phyloP scores from a whole-genome alignment of 177 flowering plant genomes.

The Vitis hybrid region DNA sequence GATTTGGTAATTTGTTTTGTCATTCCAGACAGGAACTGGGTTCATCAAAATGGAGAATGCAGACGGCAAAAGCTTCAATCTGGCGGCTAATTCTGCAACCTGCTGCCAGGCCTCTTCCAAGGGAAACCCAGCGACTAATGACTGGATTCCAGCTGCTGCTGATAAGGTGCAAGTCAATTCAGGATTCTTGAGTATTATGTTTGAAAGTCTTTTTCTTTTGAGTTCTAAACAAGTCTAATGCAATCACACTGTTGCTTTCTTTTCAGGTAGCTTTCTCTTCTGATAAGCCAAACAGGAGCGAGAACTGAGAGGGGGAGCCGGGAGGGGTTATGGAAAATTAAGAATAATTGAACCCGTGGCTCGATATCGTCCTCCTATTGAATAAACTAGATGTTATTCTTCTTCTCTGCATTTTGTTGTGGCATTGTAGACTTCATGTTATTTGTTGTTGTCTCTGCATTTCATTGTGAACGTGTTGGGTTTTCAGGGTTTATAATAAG shows the following conservation, averaged over 20 bases:
- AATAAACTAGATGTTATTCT: neutral
- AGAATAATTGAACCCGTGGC: too few species aligned
- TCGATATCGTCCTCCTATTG: neutral
- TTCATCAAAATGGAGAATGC: constrained; percentile 62
- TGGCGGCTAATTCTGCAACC: constrained; percentile 33
- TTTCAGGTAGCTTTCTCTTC: constrained; percentile 39
- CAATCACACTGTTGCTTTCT: neutral
- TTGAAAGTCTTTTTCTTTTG: neutral
- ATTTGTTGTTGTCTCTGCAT: too few species aligned
- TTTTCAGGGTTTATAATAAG: too few species aligned
- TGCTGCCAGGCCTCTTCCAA: constrained; percentile 43
- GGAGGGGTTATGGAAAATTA: neutral
- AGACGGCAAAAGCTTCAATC: constrained; percentile 28
- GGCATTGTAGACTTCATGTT: too few species aligned
- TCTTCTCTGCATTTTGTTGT: too few species aligned
- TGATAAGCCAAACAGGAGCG: constrained; percentile 65
- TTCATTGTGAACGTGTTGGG: too few species aligned
- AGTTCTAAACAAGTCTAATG: neutral
- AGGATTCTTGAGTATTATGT: neutral
- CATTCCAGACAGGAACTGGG: constrained; percentile 79
- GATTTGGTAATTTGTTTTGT: neutral
- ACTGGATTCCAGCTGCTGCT: constrained; percentile 73
- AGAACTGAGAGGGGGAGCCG: constrained; percentile 28
- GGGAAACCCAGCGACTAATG: constrained; percentile 94
- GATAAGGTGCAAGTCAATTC: constrained; percentile 31